Evolutionary conservation across 2,329 filamentous ascomycete species (phyloP).

Genomic region (Neocatenulostroma microsporum): DNA sequence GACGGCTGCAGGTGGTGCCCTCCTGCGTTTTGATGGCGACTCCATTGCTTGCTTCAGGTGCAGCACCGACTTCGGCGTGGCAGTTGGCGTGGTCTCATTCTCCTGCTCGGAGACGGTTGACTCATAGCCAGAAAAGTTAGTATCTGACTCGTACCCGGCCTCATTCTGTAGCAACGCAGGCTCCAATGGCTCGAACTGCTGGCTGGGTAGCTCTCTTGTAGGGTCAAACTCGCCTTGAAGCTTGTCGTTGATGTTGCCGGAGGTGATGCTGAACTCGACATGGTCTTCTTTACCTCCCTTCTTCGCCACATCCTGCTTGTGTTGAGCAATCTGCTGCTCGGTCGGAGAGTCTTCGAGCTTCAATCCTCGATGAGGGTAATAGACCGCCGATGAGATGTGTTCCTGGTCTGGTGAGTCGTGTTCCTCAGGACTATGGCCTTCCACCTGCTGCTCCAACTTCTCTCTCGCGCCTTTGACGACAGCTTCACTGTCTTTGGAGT

Average conservation of each 20-base stretch:
- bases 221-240: constrained; percentile 55
- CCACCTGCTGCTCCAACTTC: constrained; percentile 10
- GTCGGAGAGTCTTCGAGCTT: constrained; percentile 33
- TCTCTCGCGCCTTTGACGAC: constrained; percentile 11
- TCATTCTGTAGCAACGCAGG: constrained; percentile 23
- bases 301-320: constrained; percentile 13
- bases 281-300: constrained; percentile 32
- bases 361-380: constrained; percentile 64
- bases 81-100: constrained; percentile 42
- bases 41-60: constrained; percentile 16
- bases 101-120: constrained; percentile 48
- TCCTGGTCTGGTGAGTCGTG: constrained; percentile 65
- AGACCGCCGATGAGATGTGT: constrained; percentile 79
- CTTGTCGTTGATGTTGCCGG: constrained; percentile 52
- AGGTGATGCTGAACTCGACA: constrained; percentile 56
- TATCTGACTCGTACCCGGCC: constrained; percentile 31
- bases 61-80: constrained; percentile 38
- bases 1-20: constrained; percentile 51
- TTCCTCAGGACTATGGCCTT: constrained; percentile 5
- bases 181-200: constrained; percentile 14
- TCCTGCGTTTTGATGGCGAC: constrained; percentile 24
- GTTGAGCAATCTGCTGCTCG: constrained; percentile 20
- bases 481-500: constrained; percentile 24
- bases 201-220: constrained; percentile 10
- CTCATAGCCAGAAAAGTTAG: constrained; percentile 40